phyloP scores from a whole-genome alignment of 768 basidiomycete species.

The Aureoboletus auriporus region DNA sequence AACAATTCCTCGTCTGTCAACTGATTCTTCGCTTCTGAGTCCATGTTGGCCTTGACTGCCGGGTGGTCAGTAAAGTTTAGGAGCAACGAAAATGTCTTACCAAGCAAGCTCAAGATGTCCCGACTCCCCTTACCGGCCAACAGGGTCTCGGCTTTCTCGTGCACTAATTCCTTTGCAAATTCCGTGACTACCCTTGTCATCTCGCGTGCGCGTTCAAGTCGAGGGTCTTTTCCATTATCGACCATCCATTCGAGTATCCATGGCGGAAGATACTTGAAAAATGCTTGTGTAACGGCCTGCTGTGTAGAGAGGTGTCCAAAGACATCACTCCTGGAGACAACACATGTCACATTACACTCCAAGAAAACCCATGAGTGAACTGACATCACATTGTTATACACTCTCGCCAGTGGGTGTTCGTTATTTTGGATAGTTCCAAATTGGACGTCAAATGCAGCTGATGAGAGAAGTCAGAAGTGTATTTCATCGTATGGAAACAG shows the following conservation, averaged over 20 bases:
- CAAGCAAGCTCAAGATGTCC: constrained; percentile 33
- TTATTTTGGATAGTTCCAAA: not conserved
- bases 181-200: not conserved
- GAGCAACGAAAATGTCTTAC: constrained; percentile 20
- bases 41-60: constrained; percentile 29
- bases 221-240: constrained; percentile 21
- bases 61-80: not conserved
- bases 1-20: constrained; percentile 15
- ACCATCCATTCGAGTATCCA: constrained; percentile 30
- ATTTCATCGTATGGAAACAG: too few species aligned
- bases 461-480: too few species aligned
- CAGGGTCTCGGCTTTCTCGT: constrained; percentile 13
- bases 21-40: constrained; percentile 17
- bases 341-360: not conserved
- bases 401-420: constrained; percentile 1
- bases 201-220: constrained; percentile 16
- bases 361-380: not conserved
- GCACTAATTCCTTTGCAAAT: constrained; percentile 15
- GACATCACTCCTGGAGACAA: constrained; percentile 18
- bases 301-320: constrained; percentile 6
- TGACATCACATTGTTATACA: constrained; percentile 7
- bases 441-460: constrained; percentile 43
- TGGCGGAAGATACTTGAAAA: constrained; percentile 13
- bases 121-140: constrained; percentile 11
- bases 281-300: constrained; percentile 6